phyloP scores from a whole-genome alignment of 2,329 filamentous ascomycete genomes.

The Blastomyces emzantsi region DNA sequence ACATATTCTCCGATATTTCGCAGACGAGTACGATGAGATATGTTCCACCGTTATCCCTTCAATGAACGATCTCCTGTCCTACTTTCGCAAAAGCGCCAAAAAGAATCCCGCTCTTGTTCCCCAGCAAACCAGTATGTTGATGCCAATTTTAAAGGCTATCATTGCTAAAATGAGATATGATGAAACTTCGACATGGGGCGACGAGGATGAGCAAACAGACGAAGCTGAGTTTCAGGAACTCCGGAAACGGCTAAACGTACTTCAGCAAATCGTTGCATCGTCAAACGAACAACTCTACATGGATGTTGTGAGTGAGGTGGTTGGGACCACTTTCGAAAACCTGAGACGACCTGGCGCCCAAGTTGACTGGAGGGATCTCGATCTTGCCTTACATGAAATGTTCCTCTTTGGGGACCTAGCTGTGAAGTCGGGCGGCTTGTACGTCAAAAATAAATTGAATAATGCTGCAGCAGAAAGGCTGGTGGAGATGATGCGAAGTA shows the following conservation, averaged over 20 bases:
- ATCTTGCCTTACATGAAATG: slow-evolving; percentile 91
- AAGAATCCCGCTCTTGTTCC: slow-evolving; percentile 54
- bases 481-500: slow-evolving; percentile 85
- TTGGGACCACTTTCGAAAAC: slow-evolving; percentile 78
- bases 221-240: slow-evolving; percentile 97
- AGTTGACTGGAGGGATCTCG: slow-evolving; percentile 90
- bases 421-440: slow-evolving; percentile 79
- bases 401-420: slow-evolving; percentile 90
- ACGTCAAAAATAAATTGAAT: slow-evolving; percentile 72
- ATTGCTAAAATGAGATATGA: slow-evolving; percentile 97
- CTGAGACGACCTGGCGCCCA: slow-evolving; percentile 63
- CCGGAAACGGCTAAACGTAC: slow-evolving; percentile 74
- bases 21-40: slow-evolving; percentile 96
- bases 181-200: slow-evolving; percentile 85
- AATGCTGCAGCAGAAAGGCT: slow-evolving; percentile 71
- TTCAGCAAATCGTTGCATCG: slow-evolving; percentile 86
- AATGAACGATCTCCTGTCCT: slow-evolving; percentile 83
- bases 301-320: slow-evolving; percentile 74
- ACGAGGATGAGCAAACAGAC: slow-evolving; percentile 89
- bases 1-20: slow-evolving; percentile 85
- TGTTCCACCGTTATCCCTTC: slow-evolving; percentile 93
- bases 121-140: slow-evolving; percentile 72
- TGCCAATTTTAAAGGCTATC: slow-evolving; percentile 82
- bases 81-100: slow-evolving; percentile 71
- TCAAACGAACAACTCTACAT: slow-evolving; percentile 85